Conservation (phyloP, 495 filamentous ascomycete genomes). For the Hypoxylon cercidicola region DNA sequence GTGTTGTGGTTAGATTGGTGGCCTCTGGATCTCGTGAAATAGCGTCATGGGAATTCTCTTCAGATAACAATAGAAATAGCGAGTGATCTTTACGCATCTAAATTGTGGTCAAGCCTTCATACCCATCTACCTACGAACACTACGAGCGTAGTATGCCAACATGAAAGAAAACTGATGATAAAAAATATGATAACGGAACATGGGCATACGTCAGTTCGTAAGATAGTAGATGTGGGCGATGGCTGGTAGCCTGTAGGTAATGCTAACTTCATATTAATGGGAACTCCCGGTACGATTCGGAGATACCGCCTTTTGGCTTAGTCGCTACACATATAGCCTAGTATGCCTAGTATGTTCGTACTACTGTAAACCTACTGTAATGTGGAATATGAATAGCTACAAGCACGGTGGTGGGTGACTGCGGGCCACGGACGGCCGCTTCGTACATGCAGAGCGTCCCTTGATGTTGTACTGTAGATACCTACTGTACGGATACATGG, state of each 20-base stretch:
- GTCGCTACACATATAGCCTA: conserved; percentile 27
- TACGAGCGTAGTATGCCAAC: conserved; percentile 19
- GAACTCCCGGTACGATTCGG: conserved; percentile 20
- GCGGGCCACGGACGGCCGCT: conserved; percentile 21
- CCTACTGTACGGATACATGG: conserved; percentile 22
- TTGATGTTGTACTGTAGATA: conserved; percentile 34
- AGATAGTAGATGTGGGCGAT: conserved; percentile 15
- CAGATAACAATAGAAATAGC: conserved; percentile 3
- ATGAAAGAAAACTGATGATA: conserved; percentile 21
- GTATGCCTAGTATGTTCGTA: conserved; percentile 5
- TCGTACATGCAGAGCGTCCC: conserved; percentile 26
- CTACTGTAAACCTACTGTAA: conserved; percentile 24
- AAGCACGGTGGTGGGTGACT: conserved; percentile 1
- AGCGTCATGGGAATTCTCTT: conserved; percentile 1
- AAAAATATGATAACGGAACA: conserved; percentile 32
- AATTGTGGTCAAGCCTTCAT: not conserved
- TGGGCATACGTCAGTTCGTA: conserved; percentile 38
- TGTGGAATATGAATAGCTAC: conserved; percentile 10
- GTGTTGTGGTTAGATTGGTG: conserved; percentile 5
- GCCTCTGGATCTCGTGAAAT: conserved; percentile 4
- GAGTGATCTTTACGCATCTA: not conserved
- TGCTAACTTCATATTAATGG: conserved; percentile 37
- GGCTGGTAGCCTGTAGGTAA: conserved; percentile 37
- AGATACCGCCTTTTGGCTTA: conserved; percentile 39
- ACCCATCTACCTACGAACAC: conserved; percentile 25